These are phyloP conservation scores for Hirsutella rhossiliensis DNA, from an alignment of 2,329 filamentous ascomycete species.

Conservation along the genomic window DNA sequence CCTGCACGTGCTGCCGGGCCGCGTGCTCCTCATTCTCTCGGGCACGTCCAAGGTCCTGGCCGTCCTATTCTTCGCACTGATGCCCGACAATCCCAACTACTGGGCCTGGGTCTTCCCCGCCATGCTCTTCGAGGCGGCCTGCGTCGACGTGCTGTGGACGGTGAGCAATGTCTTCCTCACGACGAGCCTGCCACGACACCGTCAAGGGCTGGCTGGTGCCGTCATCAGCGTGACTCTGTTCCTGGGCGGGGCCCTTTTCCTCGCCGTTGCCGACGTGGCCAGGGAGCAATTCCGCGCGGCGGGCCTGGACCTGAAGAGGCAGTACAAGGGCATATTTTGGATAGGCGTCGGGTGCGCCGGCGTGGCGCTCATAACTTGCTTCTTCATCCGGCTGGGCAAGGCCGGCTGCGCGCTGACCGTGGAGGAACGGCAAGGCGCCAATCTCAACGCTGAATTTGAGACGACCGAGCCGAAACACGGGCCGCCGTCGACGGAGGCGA, in stretches of 20 bases:
- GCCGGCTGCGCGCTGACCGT: conserved; percentile 10
- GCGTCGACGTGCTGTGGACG: conserved; percentile 55
- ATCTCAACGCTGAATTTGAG: not conserved
- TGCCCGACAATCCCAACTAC: conserved; percentile 39
- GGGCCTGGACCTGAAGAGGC: conserved; percentile 27
- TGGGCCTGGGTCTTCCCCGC: conserved; percentile 54
- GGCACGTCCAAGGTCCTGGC: conserved; percentile 37
- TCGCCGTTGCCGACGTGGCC: conserved; percentile 50
- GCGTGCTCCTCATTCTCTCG: conserved; percentile 38
- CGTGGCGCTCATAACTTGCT: conserved; percentile 30
- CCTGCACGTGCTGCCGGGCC: conserved; percentile 42
- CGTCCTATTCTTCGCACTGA: conserved; percentile 42
- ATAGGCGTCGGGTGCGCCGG: conserved; percentile 40
- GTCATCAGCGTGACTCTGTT: conserved; percentile 51
- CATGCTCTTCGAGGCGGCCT: conserved; percentile 47
- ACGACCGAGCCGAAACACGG: not conserved
- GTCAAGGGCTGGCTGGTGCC: conserved; percentile 53
- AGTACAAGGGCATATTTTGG: conserved; percentile 51
- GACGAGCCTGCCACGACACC: conserved; percentile 42
- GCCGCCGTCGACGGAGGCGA: too few species aligned
- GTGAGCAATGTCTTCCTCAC: conserved; percentile 58
- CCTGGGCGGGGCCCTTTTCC: conserved; percentile 49
- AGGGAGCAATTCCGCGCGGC: conserved; percentile 27
- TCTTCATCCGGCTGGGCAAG: conserved; percentile 12
- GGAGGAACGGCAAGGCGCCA: conserved; percentile 6